Percentiles rank a stretch among this genome's conserved stretches.
Conservation (phyloP, 1,284 basidiomycete species). For the Bjerkandera adusta region DNA sequence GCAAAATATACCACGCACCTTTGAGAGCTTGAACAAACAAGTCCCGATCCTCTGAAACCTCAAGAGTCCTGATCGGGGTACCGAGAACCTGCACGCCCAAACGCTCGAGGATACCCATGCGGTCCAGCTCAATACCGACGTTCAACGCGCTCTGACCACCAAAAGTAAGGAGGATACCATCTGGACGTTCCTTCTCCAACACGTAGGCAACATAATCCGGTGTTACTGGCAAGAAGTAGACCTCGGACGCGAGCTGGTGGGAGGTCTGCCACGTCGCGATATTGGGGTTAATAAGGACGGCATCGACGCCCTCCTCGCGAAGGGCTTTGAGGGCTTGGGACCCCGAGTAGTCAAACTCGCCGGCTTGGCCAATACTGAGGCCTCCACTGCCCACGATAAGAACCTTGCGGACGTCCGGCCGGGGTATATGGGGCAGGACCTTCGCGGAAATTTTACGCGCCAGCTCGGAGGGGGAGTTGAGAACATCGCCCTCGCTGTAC, state of each 20-base stretch:
- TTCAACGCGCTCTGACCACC: constrained; percentile 98
- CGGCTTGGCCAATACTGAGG: constrained; percentile 96
- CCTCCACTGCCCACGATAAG: constrained; percentile 97
- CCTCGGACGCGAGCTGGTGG: constrained; percentile 93
- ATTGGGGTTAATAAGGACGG: constrained; percentile 96
- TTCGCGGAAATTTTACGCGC: constrained; percentile 89
- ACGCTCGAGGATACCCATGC: constrained; percentile 96
- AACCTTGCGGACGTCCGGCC: constrained; percentile 92
- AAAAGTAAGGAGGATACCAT: constrained; percentile 96
- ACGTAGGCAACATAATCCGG: constrained; percentile 98
- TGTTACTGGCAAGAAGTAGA: constrained; percentile 98
- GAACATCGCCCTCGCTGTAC: constrained; percentile 68
- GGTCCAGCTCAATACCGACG: constrained; percentile 96
- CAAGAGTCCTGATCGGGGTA: constrained; percentile 92
- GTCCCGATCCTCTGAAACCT: constrained; percentile 97
- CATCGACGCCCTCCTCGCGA: constrained; percentile 92
- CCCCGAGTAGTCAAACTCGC: constrained; percentile 99
- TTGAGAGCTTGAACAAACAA: constrained; percentile 97
- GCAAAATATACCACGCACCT: constrained; percentile 45
- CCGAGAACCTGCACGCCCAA: constrained; percentile 95
- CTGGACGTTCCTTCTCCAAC: constrained; percentile 96
- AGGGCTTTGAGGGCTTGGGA: constrained; percentile 99
- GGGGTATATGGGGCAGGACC: constrained; percentile 83
- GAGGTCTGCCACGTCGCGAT: constrained; percentile 98
- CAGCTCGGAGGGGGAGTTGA: constrained; percentile 90